Conservation (phyloP, 177 flowering plant species). For the Vitis hybrid region DNA sequence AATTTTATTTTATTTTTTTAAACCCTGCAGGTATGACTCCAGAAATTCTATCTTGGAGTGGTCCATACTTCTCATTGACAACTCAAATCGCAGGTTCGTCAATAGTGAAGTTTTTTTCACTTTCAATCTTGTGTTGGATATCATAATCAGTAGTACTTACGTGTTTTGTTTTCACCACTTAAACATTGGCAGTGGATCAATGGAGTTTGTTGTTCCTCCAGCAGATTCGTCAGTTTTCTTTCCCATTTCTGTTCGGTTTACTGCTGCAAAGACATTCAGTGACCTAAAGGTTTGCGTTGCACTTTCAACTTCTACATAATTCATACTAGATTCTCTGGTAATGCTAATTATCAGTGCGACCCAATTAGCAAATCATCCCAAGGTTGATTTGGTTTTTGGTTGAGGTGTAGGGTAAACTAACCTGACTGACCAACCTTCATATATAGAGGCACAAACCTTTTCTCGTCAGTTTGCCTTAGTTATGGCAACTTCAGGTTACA, state of each 20-base stretch:
- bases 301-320: neutral
- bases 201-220: constrained; percentile 97
- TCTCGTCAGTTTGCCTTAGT: too few relatives aligned
- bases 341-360: too few relatives aligned
- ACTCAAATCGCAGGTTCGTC: constrained; percentile 85
- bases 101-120: neutral
- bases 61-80: constrained; percentile 88
- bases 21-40: constrained; percentile 65
- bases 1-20: neutral
- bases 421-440: too few relatives aligned
- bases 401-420: too few relatives aligned
- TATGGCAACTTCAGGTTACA: neutral
- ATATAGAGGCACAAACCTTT: too few relatives aligned
- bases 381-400: too few relatives aligned
- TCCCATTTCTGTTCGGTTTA: constrained; percentile 81
- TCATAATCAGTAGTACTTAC: neutral
- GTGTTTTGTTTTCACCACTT: neutral
- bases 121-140: neutral
- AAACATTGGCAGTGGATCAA: constrained; percentile 72
- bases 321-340: neutral
- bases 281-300: constrained; percentile 55
- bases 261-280: constrained; percentile 80
- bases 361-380: too few relatives aligned
- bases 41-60: constrained; percentile 78
- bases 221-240: constrained; percentile 80